Percentiles rank a stretch among this genome's conserved stretches.
phyloP scores from a whole-genome alignment of 352 stramenopile species.

The Blastocystis sp. region DNA sequence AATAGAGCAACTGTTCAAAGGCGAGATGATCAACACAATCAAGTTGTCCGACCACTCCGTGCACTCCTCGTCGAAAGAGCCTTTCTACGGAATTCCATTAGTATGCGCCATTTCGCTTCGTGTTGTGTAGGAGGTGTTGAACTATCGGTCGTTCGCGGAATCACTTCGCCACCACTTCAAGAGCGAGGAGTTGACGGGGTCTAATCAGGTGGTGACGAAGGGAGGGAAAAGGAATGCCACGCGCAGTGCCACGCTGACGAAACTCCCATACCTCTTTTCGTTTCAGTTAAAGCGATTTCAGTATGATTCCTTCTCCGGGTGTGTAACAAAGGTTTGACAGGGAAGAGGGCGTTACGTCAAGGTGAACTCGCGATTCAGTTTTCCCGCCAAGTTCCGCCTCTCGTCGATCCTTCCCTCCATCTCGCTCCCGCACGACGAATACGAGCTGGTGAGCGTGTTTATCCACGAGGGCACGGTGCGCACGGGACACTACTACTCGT shows the following conservation, averaged over 20 bases:
- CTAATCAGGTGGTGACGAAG: background rate
- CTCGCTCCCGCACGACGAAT: background rate
- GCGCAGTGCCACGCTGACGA: background rate
- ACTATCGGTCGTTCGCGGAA: background rate
- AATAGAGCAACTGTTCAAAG: constrained; percentile 33
- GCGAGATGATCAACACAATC: constrained; percentile 7
- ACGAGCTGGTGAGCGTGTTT: constrained; percentile 29
- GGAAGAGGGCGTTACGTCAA: background rate
- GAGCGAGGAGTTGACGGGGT: background rate
- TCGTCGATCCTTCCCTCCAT: background rate
- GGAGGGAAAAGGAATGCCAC: background rate
- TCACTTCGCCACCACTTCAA: background rate
- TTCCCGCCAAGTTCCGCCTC: constrained; percentile 12
- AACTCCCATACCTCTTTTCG: background rate
- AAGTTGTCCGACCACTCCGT: background rate
- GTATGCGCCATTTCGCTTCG: background rate
- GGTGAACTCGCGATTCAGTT: constrained; percentile 13
- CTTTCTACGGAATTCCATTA: constrained; percentile 47
- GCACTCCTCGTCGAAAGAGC: background rate
- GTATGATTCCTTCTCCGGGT: background rate
- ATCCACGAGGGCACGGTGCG: constrained; percentile 24
- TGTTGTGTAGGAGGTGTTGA: background rate
- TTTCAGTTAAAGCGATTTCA: constrained; percentile 41
- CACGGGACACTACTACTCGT: constrained; percentile 24
- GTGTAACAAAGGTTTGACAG: background rate